Conservation (phyloP, 495 filamentous ascomycete species). For the Delitschia confertaspora region DNA sequence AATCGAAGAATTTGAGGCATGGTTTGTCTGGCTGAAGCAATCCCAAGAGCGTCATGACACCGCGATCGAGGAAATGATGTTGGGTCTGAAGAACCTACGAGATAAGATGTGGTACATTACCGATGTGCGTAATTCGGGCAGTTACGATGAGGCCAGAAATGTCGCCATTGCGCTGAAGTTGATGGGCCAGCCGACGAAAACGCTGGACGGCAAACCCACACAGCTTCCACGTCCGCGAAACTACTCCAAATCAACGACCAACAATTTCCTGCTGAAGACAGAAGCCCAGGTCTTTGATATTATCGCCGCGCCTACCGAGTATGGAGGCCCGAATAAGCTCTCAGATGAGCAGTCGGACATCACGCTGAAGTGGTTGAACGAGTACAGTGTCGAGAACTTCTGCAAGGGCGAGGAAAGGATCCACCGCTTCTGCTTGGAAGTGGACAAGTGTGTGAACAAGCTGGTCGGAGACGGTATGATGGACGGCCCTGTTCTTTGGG, state of each 20-base stretch:
- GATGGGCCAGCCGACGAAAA: slow-evolving; percentile 56
- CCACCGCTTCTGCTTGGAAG: slow-evolving; percentile 85
- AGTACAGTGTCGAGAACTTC: slow-evolving; percentile 80
- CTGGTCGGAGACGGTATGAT: slow-evolving; percentile 78
- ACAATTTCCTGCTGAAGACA: slow-evolving; percentile 67
- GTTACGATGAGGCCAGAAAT: slow-evolving; percentile 81
- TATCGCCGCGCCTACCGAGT: slow-evolving; percentile 70
- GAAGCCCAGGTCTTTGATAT: slow-evolving; percentile 83
- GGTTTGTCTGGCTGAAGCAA: slow-evolving; percentile 66
- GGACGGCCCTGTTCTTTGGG: slow-evolving; percentile 85
- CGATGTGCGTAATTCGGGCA: slow-evolving; percentile 83
- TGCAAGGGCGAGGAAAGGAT: slow-evolving; percentile 94
- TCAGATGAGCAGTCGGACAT: slow-evolving; percentile 92
- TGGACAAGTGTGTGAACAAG: slow-evolving; percentile 78
- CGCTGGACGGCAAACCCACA: slow-evolving; percentile 46
- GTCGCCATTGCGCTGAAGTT: slow-evolving; percentile 80
- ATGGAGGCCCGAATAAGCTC: slow-evolving; percentile 87
- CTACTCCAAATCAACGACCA: slow-evolving; percentile 46
- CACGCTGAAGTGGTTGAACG: slow-evolving; percentile 73
- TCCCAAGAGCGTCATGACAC: slow-evolving; percentile 62
- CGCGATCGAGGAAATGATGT: slow-evolving; percentile 58
- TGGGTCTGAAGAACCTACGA: slow-evolving; percentile 56
- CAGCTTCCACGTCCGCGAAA: slow-evolving; percentile 38
- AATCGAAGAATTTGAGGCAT: slow-evolving; percentile 65
- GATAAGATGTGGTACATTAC: slow-evolving; percentile 99